A percentile compares a stretch with the other conserved stretches of the same genome.
phyloP scores from a whole-genome alignment of 768 basidiomycete species.

The Xerocomus brunneocitrinus region DNA sequence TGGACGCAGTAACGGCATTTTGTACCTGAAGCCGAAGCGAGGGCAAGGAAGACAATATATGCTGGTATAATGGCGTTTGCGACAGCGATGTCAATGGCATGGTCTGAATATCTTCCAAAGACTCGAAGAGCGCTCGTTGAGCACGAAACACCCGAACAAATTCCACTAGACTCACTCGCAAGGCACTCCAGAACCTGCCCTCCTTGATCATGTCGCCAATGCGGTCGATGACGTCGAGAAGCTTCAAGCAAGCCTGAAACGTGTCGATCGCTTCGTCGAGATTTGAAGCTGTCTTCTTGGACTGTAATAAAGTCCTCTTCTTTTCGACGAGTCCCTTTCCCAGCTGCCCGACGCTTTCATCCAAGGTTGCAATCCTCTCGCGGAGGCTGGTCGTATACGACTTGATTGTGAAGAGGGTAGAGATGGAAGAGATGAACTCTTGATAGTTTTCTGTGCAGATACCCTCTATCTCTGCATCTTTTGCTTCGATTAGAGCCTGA shows the following conservation, averaged over 20 bases:
- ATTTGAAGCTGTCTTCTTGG: constrained; percentile 89
- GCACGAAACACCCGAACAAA: constrained; percentile 24
- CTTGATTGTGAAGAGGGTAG: constrained; percentile 93
- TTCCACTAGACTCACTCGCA: constrained; percentile 61
- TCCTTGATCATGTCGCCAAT: constrained; percentile 91
- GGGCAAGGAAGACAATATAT: constrained; percentile 87
- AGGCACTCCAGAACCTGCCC: constrained; percentile 94
- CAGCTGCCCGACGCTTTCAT: constrained; percentile 82
- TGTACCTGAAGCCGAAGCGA: constrained; percentile 87
- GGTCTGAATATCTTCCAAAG: constrained; percentile 90
- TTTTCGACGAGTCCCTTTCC: constrained; percentile 89
- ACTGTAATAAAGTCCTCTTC: constrained; percentile 84
- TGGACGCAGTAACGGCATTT: constrained; percentile 88
- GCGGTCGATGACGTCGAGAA: constrained; percentile 88
- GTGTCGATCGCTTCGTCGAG: constrained; percentile 97
- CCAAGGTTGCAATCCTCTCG: constrained; percentile 85
- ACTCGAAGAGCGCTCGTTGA: constrained; percentile 46
- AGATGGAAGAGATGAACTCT: constrained; percentile 95
- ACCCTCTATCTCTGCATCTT: constrained; percentile 93
- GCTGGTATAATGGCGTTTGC: constrained; percentile 89
- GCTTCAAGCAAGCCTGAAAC: constrained; percentile 85
- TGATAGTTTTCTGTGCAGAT: constrained; percentile 97
- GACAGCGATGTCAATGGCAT: constrained; percentile 86
- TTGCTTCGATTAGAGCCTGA: constrained; percentile 84
- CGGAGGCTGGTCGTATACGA: constrained; percentile 94